These are phyloP conservation scores for Xylariaceae sp. DNA, from an alignment of 2,329 filamentous ascomycete species.

Conservation along the genomic window DNA sequence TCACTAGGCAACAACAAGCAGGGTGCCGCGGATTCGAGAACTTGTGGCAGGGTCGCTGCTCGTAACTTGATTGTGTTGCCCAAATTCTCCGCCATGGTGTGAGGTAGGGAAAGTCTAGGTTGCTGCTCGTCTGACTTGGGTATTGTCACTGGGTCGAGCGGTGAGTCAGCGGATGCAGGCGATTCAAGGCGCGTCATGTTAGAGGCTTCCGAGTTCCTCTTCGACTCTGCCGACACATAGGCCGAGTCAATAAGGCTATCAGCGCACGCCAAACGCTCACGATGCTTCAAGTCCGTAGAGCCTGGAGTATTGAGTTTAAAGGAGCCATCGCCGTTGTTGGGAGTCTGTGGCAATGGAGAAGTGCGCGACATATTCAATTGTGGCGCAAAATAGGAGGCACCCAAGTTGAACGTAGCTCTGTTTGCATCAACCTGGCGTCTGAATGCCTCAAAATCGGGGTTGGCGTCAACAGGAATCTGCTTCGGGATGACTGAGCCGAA, in stretches of 20 bases:
- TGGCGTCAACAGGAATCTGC: constrained; percentile 65
- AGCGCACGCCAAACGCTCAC: constrained; percentile 34
- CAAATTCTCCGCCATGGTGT: constrained; percentile 41
- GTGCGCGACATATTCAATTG: constrained; percentile 35
- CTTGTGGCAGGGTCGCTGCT: constrained; percentile 50
- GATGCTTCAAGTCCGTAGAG: constrained; percentile 19
- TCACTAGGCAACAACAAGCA: constrained; percentile 49
- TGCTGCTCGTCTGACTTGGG: constrained; percentile 47
- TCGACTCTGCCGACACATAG: constrained; percentile 50
- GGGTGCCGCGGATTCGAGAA: constrained; percentile 43
- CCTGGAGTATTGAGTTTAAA: constrained; percentile 32
- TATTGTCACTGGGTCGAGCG: constrained; percentile 33
- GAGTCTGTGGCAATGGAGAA: constrained; percentile 43
- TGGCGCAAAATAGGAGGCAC: constrained; percentile 42
- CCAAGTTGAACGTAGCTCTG: constrained; percentile 45
- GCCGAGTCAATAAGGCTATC: constrained; percentile 48
- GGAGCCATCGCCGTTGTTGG: constrained; percentile 40
- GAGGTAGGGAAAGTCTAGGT: constrained; percentile 50
- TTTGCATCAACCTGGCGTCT: constrained; percentile 65
- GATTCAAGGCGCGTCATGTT: constrained; percentile 44
- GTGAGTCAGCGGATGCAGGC: constrained; percentile 35
- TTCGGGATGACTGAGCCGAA: constrained; percentile 64
- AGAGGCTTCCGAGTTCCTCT: constrained; percentile 47
- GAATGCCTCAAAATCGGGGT: constrained; percentile 79
- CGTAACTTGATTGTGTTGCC: constrained; percentile 31